phyloP scores from a whole-genome alignment of 1,139 yeast species.

The Wickerhamomyces sp. region DNA sequence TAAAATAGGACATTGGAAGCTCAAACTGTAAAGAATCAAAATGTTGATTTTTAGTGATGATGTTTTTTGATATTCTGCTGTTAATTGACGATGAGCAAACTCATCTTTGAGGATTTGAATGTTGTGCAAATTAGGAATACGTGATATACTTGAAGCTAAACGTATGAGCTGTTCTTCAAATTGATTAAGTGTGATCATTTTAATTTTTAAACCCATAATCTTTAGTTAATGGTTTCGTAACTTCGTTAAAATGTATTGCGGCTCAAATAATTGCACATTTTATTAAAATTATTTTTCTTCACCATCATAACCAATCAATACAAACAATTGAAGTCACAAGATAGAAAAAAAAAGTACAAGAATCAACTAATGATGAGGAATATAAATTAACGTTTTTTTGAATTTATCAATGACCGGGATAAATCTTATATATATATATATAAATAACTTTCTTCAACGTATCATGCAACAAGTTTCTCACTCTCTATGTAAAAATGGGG shows the following conservation, averaged over 20 bases:
- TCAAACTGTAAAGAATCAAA: conserved; percentile 1
- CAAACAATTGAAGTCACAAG: neutral
- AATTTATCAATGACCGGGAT: conserved; percentile 3
- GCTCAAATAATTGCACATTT: too few species aligned
- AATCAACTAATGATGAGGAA: neutral
- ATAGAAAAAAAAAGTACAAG: neutral
- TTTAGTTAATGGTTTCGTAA: too few species aligned
- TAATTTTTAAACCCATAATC: too few species aligned
- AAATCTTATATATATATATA: conserved; percentile 6
- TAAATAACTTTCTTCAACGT: conserved; percentile 2
- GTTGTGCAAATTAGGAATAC: neutral
- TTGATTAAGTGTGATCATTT: too few species aligned
- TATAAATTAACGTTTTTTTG: neutral
- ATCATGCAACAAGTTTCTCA: neutral
- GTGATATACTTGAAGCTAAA: neutral
- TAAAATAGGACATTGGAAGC: conserved; percentile 4
- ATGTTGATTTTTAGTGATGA: neutral
- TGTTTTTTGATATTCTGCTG: neutral
- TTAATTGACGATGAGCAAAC: neutral
- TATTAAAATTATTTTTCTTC: too few species aligned
- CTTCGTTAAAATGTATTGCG: too few species aligned
- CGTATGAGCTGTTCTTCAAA: neutral
- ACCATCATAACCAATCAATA: too few species aligned
- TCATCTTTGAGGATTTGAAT: neutral
- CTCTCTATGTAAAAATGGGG: neutral